Percentiles rank a stretch among this genome's conserved stretches.
phyloP scores from a whole-genome alignment of 1,139 yeast species.

The Saccharomyces hybrid region DNA sequence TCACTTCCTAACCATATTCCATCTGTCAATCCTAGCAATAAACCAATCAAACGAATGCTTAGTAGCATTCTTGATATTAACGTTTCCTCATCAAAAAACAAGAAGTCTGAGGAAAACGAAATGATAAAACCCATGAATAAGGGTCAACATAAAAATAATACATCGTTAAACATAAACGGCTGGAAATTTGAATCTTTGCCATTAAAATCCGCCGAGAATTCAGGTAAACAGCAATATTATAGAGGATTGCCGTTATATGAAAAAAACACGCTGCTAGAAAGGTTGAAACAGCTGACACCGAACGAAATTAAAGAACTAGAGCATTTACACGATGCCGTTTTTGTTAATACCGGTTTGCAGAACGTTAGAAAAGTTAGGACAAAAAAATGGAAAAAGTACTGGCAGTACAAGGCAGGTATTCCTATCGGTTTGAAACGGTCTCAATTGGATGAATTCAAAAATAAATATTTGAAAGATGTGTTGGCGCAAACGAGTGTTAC shows the following conservation, averaged over 20 bases:
- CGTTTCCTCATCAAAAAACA: constrained; percentile 8
- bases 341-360: constrained; percentile 30
- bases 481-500: constrained; percentile 26
- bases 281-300: constrained; percentile 23
- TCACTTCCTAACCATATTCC: constrained; percentile 15
- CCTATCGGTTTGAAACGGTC: constrained; percentile 30
- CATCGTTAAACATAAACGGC: constrained; percentile 25
- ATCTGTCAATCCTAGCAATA: constrained; percentile 3
- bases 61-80: constrained; percentile 17
- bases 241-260: constrained; percentile 33
- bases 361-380: constrained; percentile 28
- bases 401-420: constrained; percentile 35
- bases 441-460: constrained; percentile 19
- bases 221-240: constrained; percentile 8
- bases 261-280: constrained; percentile 13
- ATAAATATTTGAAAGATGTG: constrained; percentile 24
- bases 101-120: constrained; percentile 13
- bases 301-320: constrained; percentile 32
- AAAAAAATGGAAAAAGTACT: constrained; percentile 34
- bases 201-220: constrained; percentile 13
- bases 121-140: background rate
- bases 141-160: constrained; percentile 2
- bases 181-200: constrained; percentile 32
- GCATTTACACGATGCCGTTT: constrained; percentile 34
- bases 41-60: constrained; percentile 18